phyloP scores from a whole-genome alignment of 805 yeast species.

The Kuraishia hungarica region DNA sequence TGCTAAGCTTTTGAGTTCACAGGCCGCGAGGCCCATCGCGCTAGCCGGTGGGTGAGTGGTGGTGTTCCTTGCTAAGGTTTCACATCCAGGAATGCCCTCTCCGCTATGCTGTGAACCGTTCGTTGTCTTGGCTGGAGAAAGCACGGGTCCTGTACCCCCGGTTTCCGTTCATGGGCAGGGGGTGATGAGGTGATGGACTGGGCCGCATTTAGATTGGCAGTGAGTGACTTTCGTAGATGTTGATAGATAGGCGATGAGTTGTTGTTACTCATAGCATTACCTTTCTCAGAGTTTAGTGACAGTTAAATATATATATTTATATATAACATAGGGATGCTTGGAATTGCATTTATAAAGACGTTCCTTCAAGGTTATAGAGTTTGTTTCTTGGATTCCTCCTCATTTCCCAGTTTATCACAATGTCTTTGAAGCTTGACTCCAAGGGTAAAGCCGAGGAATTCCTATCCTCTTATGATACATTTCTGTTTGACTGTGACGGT shows the following conservation, averaged over 20 bases:
- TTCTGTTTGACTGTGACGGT: slow-evolving; percentile 95
- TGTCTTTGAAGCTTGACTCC: slow-evolving; percentile 41
- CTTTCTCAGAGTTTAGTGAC: no score
- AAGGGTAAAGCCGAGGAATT: slow-evolving; percentile 43
- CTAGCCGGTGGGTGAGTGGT: no score
- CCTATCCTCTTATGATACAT: slow-evolving; percentile 67
- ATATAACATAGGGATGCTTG: no score
- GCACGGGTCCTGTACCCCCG: neutral
- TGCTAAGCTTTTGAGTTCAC: no score
- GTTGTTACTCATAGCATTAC: no score
- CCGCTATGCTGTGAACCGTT: neutral
- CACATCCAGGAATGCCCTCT: no score
- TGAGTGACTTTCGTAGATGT: neutral
- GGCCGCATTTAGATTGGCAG: neutral
- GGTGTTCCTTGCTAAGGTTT: no score
- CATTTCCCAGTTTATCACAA: slow-evolving; percentile 6
- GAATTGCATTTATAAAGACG: no score
- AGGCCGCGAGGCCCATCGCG: no score
- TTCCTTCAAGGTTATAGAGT: neutral
- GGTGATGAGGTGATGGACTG: neutral
- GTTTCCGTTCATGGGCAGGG: neutral
- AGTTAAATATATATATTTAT: no score
- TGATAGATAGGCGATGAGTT: neutral
- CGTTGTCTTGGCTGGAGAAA: neutral
- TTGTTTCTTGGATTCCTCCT: neutral